Evolutionary conservation across 73 alveolate species (phyloP).

Genomic region (Paramecium sonneborni): DNA sequence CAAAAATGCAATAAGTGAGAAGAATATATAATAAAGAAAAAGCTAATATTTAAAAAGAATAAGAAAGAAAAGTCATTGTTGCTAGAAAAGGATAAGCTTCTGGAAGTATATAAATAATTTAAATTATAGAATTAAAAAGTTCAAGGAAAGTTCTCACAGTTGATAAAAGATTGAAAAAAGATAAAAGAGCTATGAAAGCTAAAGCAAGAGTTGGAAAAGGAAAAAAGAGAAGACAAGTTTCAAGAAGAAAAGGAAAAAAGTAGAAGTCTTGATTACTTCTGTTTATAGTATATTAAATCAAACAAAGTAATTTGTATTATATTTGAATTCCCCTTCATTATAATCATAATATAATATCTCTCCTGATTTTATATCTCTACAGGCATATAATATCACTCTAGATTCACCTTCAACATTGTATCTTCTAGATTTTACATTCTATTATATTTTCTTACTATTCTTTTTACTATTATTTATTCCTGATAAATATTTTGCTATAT

Average conservation of each 20-base stretch:
- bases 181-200: slow-evolving; percentile 81
- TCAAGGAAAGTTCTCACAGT: slow-evolving; percentile 83
- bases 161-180: slow-evolving; percentile 94
- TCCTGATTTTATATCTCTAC: slow-evolving; percentile 83
- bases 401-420: slow-evolving; percentile 87
- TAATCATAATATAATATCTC: slow-evolving; percentile 87
- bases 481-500: slow-evolving; percentile 88
- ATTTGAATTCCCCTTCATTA: slow-evolving; percentile 89
- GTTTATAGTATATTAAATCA: slow-evolving; percentile 55
- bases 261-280: slow-evolving; percentile 29
- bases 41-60: slow-evolving; percentile 76
- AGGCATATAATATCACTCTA: slow-evolving; percentile 82
- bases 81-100: slow-evolving; percentile 69
- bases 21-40: slow-evolving; percentile 90
- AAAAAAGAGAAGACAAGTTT: slow-evolving; percentile 33
- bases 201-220: slow-evolving; percentile 68
- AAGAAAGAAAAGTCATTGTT: slow-evolving; percentile 84
- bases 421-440: slow-evolving; percentile 86
- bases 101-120: background rate
- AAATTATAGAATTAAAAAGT: slow-evolving; percentile 70
- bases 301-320: slow-evolving; percentile 81
- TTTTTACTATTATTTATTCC: slow-evolving; percentile 84
- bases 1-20: slow-evolving; percentile 90
- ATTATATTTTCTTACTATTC: slow-evolving; percentile 70
- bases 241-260: slow-evolving; percentile 30